These are phyloP conservation scores for Scheffersomyces stipitis DNA, from an alignment of 805 yeast genomes.

Conservation along the genomic window DNA sequence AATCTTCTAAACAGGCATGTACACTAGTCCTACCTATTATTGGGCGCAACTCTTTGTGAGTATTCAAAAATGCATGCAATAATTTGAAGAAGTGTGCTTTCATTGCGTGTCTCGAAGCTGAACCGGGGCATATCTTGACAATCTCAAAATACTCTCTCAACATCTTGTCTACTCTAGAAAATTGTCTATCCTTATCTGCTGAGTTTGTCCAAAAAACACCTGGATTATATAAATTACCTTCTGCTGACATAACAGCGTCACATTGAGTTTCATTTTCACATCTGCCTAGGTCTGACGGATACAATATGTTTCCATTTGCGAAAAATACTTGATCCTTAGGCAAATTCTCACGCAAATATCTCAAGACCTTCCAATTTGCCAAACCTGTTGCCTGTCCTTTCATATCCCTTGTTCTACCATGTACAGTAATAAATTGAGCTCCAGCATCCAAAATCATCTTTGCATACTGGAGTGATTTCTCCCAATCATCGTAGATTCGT, in stretches of 20 bases:
- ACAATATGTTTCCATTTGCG: conserved; percentile 92
- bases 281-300: conserved; percentile 77
- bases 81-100: conserved; percentile 91
- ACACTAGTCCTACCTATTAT: conserved; percentile 57
- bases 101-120: conserved; percentile 79
- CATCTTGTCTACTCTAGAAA: conserved; percentile 82
- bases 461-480: conserved; percentile 84
- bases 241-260: conserved; percentile 97
- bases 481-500: conserved; percentile 80
- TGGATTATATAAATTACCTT: conserved; percentile 91
- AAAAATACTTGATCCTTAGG: conserved; percentile 82
- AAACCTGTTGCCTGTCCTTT: conserved; percentile 95
- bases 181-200: conserved; percentile 59
- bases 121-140: conserved; percentile 58
- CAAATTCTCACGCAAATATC: conserved; percentile 72
- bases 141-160: conserved; percentile 87
- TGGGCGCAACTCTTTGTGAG: conserved; percentile 76
- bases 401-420: conserved; percentile 95
- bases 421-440: conserved; percentile 92
- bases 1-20: conserved; percentile 34
- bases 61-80: conserved; percentile 73
- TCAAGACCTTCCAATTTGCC: conserved; percentile 87
- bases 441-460: conserved; percentile 88
- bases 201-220: conserved; percentile 71
- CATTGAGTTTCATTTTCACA: conserved; percentile 64